Evolutionary conservation across 2,329 filamentous ascomycete species (phyloP).

Genomic region (Teratosphaeria nubilosa): DNA sequence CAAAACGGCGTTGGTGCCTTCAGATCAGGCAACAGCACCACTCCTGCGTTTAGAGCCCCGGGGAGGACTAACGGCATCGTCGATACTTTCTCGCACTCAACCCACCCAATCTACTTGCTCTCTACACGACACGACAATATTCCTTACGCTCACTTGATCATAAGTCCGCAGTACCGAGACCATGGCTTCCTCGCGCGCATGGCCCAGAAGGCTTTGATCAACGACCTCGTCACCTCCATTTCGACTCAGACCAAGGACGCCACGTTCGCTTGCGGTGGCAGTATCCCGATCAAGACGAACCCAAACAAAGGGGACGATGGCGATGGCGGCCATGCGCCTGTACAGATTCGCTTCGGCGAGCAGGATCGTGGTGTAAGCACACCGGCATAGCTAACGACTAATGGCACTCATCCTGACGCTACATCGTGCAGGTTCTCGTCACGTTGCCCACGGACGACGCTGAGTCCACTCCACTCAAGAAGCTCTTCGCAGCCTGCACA

Average conservation of each 20-base stretch:
- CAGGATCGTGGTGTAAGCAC: background rate
- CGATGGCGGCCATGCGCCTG: background rate
- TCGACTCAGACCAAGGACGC: background rate
- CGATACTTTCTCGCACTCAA: background rate
- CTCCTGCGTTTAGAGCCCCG: background rate
- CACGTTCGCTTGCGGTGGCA: background rate
- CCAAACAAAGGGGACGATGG: background rate
- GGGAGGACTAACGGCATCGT: background rate
- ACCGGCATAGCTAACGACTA: background rate
- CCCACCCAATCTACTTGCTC: background rate
- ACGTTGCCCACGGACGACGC: background rate
- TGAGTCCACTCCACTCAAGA: background rate
- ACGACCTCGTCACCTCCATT: background rate
- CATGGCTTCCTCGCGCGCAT: background rate
- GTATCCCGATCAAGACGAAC: background rate
- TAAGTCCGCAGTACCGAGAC: background rate
- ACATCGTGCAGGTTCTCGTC: background rate
- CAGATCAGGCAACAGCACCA: background rate
- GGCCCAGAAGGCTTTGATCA: background rate
- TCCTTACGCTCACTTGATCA: background rate
- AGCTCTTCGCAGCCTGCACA: slow-evolving; percentile 13
- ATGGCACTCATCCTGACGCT: background rate
- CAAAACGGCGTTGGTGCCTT: too few relatives aligned
- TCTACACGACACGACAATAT: background rate
- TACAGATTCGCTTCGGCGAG: background rate